Evolutionary conservation across 805 yeast species (phyloP).

Genomic region (Candida chauliodis): DNA sequence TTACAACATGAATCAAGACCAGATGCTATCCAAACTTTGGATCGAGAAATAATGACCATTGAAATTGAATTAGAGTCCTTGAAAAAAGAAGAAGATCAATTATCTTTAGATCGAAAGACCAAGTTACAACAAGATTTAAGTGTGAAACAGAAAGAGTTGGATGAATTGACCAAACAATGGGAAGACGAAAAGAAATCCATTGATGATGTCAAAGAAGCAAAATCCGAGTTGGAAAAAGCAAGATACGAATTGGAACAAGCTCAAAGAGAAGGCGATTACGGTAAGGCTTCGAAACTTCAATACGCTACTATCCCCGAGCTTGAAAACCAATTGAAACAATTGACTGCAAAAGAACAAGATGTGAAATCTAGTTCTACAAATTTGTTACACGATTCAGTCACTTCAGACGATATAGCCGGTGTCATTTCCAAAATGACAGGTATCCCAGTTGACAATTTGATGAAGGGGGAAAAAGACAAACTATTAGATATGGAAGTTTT

Average conservation of each 20-base stretch:
- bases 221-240: constrained; percentile 80
- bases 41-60: constrained; percentile 86
- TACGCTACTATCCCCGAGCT: constrained; percentile 83
- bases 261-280: constrained; percentile 84
- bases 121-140: constrained; percentile 67
- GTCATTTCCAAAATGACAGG: constrained; percentile 96
- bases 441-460: constrained; percentile 83
- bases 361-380: constrained; percentile 16
- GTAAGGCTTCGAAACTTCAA: constrained; percentile 82
- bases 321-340: constrained; percentile 54
- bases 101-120: constrained; percentile 75
- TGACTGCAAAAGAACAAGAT: constrained; percentile 33
- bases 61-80: constrained; percentile 93
- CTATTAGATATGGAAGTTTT: constrained; percentile 82
- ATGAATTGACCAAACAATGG: constrained; percentile 80
- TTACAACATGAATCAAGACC: constrained; percentile 97
- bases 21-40: constrained; percentile 85
- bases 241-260: constrained; percentile 76
- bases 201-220: constrained; percentile 73
- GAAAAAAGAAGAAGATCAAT: constrained; percentile 85
- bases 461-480: constrained; percentile 94
- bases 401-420: constrained; percentile 88
- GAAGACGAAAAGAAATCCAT: constrained; percentile 74
- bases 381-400: constrained; percentile 84
- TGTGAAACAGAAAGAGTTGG: constrained; percentile 59